Base-by-base conservation (phyloP, 352 stramenopile species). In the Achlya hypogyna region DNA sequence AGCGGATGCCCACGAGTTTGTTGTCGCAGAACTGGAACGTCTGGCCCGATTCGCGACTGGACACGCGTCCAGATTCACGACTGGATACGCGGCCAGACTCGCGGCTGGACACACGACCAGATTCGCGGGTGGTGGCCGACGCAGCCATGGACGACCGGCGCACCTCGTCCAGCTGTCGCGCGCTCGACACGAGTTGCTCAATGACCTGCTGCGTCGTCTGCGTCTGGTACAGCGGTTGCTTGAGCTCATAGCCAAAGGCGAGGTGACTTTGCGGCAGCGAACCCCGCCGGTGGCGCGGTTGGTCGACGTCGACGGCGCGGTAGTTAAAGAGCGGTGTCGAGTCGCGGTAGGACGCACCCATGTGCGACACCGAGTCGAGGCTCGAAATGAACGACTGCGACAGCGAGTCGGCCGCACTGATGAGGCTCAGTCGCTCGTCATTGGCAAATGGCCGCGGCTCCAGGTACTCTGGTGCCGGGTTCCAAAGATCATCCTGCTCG, bases 1-100 rank as follows among this genome's bases (percentile, higher is more conserved):
- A 58, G 20, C 60, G 60, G 20, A 67, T 60, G 51, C 60, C 43
- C 4, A 67, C 60, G 34, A 67, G 47, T 22, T 67, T 67, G 32
- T 54, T 58, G 60, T 67, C 60, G 22, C 31, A 49, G n/a, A 67
- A 67, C 34, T 67, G 42, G 22, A 67, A 67, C 23, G 60, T 67
- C 28, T 67, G 60, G 31, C 42, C 43, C 2, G 60, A 67, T 38
- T 67, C 51, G 23, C 60, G 60, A 10, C 49, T n/a, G 2, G 49
- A 56, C 2, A 35, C 8, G 25, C 25, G 25, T 18, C 38, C 38
- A 1, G 38, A 45, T 18, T 45, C 38, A 18, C 38, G 38, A 9
- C 38, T 45, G 12, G 49, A 56, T 58, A 27, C 59, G 35, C 35
- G 35, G 20, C n/a, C 29, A 10, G 34, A 20, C 22, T 6, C 34